These are phyloP conservation scores for Hymenochaete sp. DNA, from an alignment of 1,284 basidiomycete species.

Conservation along the genomic window DNA sequence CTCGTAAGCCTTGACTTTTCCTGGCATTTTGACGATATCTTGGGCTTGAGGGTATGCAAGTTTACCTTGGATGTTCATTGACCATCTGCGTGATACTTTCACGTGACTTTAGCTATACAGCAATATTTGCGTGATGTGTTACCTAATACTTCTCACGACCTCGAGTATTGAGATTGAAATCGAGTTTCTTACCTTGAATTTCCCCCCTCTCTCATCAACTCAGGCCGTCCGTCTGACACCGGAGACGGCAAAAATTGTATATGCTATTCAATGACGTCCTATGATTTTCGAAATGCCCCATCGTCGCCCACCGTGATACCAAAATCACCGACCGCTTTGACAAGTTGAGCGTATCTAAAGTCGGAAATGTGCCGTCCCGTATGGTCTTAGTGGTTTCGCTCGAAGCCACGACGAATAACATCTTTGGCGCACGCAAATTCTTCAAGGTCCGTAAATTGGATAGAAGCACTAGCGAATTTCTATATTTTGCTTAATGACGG, in stretches of 20 bases:
- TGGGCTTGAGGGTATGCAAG: constrained; percentile 3
- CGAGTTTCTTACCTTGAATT: too few species aligned
- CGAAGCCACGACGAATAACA: not conserved
- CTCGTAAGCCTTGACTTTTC: constrained; percentile 95
- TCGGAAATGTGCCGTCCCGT: too few species aligned
- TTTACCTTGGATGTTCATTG: not conserved
- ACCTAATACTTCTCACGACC: constrained; percentile 1
- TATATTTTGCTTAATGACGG: too few species aligned
- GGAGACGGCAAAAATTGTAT: too few species aligned
- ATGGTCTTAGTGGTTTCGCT: too few species aligned
- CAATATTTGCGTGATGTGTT: constrained; percentile 1
- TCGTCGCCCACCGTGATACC: too few species aligned
- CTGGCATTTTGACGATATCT: constrained; percentile 52
- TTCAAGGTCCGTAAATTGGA: not conserved
- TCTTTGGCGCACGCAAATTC: not conserved
- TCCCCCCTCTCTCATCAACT: too few species aligned
- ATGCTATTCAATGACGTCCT: not conserved
- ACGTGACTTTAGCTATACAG: not conserved
- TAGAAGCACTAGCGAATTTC: too few species aligned
- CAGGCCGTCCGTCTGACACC: too few species aligned
- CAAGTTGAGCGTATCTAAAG: too few species aligned
- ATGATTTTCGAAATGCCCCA: not conserved
- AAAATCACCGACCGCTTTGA: too few species aligned
- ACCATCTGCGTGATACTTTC: not conserved
- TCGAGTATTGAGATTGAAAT: too few species aligned